Base-by-base conservation (phyloP, 225 moss, liverwort and hornwort genomes). In the Climacium dendroides region DNA sequence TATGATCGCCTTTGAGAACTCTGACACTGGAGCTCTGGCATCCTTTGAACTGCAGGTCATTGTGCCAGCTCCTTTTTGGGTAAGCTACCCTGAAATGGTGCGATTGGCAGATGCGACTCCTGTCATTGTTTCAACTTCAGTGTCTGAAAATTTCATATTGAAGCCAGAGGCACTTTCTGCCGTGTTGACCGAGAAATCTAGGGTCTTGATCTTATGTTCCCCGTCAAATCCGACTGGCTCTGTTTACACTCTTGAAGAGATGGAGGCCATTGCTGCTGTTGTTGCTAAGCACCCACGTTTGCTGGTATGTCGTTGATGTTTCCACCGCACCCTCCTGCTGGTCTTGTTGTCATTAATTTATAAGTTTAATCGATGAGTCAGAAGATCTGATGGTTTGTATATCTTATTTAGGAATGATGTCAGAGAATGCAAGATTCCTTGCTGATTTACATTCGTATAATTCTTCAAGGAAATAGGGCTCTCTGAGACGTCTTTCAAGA, bases 191-290 rank as follows among this genome's bases (percentile, higher is more conserved):
- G 95, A 96, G 91, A 99, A 96, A 85, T 96, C 99, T 61, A 95
- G 99, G 80, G 90, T 99, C 71, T 88, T 99, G 83, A 75, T 96
- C 74, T 87, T 99, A 63, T 99, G 97, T 87, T 86, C 89, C 82
- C 99, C 99, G 69, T 99, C 99, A 85, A 99, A 99, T 90, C 99
- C 99, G 62, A 97, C 99, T 37, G 99, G 99, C 89, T 89, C 96
- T 81, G 96, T 99, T 25, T 91, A 96, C 79, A 92, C 87, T 58
- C 95, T 89, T 79, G 90, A 96, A 91, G 97, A 93, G 67, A 87
- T 97, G 77, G 60, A 95, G 89, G 95, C 96, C 55, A 94, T 99
- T 90, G 99, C 99, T 88, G 93, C 95, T 41, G 89, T 97, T 86
- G 92, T 99, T 43, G 97, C 96, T 35, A 89, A 93, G 74, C 96